A percentile compares a stretch with the other conserved stretches of the same genome.
These are phyloP conservation scores for Malassezia japonica DNA, from an alignment of 1,284 basidiomycete species.

Conservation along the genomic window DNA sequence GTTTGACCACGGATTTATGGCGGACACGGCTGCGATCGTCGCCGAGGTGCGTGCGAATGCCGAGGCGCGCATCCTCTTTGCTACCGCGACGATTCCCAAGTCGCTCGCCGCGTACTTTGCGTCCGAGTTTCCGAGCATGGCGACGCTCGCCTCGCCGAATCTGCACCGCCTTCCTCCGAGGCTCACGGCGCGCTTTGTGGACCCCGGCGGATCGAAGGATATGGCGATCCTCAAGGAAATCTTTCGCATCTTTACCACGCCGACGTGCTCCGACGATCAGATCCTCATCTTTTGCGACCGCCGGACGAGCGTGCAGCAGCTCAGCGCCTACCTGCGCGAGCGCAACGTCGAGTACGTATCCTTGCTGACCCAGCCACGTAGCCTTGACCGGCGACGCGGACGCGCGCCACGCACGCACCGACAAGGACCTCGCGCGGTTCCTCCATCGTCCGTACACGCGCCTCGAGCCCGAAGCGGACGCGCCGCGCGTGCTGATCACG, in stretches of 20 bases:
- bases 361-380: constrained; percentile 16
- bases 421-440: constrained; percentile 13
- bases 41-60: background rate
- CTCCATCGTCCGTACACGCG: constrained; percentile 5
- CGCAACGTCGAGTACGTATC: constrained; percentile 54
- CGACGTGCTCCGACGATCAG: constrained; percentile 54
- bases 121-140: constrained; percentile 56
- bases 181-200: constrained; percentile 63
- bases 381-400: constrained; percentile 15
- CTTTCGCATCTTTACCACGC: constrained; percentile 63
- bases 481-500: constrained; percentile 62
- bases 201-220: constrained; percentile 61
- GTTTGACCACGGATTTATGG: constrained; percentile 56
- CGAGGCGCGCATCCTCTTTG: constrained; percentile 55
- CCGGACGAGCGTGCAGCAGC: constrained; percentile 58
- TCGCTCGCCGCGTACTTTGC: constrained; percentile 62
- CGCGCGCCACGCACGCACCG: constrained; percentile 9
- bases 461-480: background rate
- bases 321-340: constrained; percentile 56
- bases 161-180: constrained; percentile 65
- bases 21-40: constrained; percentile 6
- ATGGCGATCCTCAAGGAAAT: constrained; percentile 68
- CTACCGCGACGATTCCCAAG: constrained; percentile 76
- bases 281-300: constrained; percentile 73
- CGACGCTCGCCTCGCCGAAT: constrained; percentile 65